A percentile compares a stretch with the other conserved stretches of the same genome.
Conservation (phyloP, 176 grass and related monocot species). For the Lolium rigidum region DNA sequence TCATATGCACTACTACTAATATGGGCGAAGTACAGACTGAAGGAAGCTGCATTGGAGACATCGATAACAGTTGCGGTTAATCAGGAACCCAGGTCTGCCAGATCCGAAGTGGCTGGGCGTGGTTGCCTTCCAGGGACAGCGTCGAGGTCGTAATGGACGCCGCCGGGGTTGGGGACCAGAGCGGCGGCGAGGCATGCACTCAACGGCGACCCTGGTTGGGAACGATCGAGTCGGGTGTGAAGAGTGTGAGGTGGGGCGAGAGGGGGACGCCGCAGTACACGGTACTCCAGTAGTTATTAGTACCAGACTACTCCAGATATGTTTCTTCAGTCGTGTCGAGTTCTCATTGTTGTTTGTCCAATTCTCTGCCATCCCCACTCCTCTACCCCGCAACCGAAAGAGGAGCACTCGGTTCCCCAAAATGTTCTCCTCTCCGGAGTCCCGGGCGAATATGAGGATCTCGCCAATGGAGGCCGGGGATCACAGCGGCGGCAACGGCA, state of each 20-base stretch:
- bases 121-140: background rate
- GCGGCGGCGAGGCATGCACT: background rate
- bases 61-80: background rate
- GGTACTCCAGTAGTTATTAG: background rate
- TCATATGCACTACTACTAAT: no score
- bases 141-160: background rate
- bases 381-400: background rate
- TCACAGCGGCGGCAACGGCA: conserved; percentile 30
- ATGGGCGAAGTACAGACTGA: no score
- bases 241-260: no score
- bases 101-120: background rate
- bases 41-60: background rate
- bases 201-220: background rate
- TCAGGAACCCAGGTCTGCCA: background rate
- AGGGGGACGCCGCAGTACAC: background rate
- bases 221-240: background rate
- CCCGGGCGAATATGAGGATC: background rate
- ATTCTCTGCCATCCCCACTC: background rate
- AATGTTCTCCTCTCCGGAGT: background rate
- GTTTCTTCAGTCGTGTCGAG: background rate
- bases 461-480: background rate
- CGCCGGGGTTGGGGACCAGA: background rate
- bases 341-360: background rate
- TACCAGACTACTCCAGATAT: background rate
- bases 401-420: background rate